Evolutionary conservation across 331 rosid genomes (phyloP), one percentile per base, ranked within the genome.

Genomic region (Arachis monticola): DNA sequence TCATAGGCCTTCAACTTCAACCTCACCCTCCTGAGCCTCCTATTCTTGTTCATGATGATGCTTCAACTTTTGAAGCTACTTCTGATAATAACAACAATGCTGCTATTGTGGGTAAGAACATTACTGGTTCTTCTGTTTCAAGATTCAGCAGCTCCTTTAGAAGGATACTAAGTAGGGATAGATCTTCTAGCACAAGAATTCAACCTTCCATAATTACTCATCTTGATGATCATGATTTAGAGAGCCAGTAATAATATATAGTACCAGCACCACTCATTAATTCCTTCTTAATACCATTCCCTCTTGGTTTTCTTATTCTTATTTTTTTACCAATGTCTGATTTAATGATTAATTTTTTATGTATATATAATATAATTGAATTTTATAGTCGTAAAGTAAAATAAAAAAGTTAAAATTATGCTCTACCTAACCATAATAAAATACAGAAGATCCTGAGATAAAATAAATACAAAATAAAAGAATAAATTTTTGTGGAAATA

Each of bases 111-210:
- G 77, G 64, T 87, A 83, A 44, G 63, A 35, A 35, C 38, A 4
- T 63, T 10, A 69, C 55, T n/a, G 81, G 85, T 17, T 84, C 92
- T 35, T 35, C 38, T 0, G 72, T n/a, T 48, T 83, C 88, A 8
- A 56, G 95, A 62, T 77, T 90, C 64, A 85, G 87, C 64, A 85
- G 87, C 9, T 94, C 97, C 2, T 95, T 95, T 32, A 76, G 87
- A 30, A 88, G 97, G 73, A 92, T 90, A 11, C 91, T 90, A n/a
- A 87, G 84, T 42, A 76, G 88, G 48, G 99, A 92, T 10, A 88
- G 85, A 80, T 88, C 97, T 0, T 85, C 85, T 0, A n/a, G n/a
- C n/a, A 72, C 52, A 44, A 84, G 91, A 69, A 66, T 85, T 0
- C 96, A 85, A 76, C 86, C 82, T 78, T 79, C 84, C 2, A 35